Conservation (phyloP, 371 early-diverging fungal genomes). For the Mucor ambiguus region DNA sequence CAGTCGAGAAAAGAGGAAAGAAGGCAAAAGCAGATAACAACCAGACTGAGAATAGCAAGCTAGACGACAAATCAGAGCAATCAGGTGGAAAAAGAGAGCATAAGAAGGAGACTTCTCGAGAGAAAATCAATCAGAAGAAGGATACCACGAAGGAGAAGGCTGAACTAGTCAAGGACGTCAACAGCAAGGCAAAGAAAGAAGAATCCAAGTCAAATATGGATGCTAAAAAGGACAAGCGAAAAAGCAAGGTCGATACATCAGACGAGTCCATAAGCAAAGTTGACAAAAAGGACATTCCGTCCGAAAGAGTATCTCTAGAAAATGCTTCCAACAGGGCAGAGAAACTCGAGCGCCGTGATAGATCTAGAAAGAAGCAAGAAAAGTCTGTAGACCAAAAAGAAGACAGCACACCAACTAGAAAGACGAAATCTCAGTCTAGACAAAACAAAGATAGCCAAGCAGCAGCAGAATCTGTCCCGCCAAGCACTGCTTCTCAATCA, state of each 20-base stretch:
- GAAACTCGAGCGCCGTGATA: background rate
- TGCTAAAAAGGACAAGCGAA: background rate
- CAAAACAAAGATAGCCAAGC: background rate
- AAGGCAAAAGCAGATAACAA: conserved; percentile 1
- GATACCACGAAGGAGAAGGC: background rate
- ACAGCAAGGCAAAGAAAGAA: background rate
- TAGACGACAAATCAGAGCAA: background rate
- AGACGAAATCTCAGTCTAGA: background rate
- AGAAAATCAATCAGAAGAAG: background rate
- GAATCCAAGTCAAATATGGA: background rate
- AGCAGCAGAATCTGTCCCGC: background rate
- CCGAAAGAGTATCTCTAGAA: background rate
- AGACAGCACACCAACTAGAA: background rate
- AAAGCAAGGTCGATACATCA: background rate
- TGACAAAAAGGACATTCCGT: background rate
- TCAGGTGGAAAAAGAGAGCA: background rate
- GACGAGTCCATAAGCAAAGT: background rate
- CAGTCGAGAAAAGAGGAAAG: background rate
- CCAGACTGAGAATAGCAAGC: background rate
- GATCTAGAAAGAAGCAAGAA: background rate
- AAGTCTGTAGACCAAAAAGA: background rate
- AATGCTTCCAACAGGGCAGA: background rate
- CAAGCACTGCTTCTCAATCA: background rate
- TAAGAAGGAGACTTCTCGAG: background rate
- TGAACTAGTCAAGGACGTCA: background rate